Evolutionary conservation across 2,329 filamentous ascomycete genomes (phyloP).

Genomic region (Colletotrichum viniferum): DNA sequence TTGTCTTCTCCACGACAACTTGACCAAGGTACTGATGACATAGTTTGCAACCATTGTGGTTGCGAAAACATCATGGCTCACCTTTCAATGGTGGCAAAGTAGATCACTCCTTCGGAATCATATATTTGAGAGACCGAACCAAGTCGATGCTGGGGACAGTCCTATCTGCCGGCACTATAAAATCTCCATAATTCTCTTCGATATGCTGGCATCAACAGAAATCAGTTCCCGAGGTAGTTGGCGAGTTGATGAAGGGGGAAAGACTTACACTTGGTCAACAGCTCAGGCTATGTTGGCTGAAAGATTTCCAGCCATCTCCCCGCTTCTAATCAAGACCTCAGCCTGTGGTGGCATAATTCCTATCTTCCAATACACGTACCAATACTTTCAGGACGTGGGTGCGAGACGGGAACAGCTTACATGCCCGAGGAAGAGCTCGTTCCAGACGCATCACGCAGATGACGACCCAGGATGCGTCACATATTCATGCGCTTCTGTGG

Average conservation of each 20-base stretch:
- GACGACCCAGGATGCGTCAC: rapidly evolving
- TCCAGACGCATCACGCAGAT: not conserved
- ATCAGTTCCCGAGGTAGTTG: no score
- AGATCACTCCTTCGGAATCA: not conserved
- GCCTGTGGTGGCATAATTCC: not conserved
- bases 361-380: not conserved
- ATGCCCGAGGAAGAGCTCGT: rapidly evolving
- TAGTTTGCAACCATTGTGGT: not conserved
- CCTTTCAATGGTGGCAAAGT: no score
- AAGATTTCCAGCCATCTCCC: not conserved
- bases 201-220: not conserved
- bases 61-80: no score
- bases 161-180: not conserved
- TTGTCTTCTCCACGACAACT: not conserved
- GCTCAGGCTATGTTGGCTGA: no score
- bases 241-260: not conserved
- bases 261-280: not conserved
- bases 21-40: not conserved
- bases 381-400: not conserved
- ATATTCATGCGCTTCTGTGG: not conserved
- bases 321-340: not conserved
- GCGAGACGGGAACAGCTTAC: not conserved
- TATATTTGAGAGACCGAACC: not conserved
- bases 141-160: not conserved
- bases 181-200: rapidly evolving